Evolutionary conservation across 2,329 filamentous ascomycete genomes (phyloP), one percentile per base, ranked within the genome.

Genomic region (Fusarium pseudonygamai): DNA sequence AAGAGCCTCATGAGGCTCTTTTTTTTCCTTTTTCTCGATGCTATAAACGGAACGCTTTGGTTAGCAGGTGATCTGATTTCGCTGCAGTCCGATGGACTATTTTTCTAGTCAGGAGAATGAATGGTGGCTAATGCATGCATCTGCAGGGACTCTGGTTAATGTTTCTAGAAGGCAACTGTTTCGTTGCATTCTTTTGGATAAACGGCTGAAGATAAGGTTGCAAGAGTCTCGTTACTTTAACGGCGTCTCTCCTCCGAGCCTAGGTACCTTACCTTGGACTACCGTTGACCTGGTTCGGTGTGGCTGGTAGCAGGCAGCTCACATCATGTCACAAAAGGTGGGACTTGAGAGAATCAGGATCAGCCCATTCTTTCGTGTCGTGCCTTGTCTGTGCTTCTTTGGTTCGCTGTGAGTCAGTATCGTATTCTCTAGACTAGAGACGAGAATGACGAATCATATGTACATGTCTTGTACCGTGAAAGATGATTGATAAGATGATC

Each of bases 1-100:
- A 49, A 39, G 37, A 68, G 46, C 62, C 32, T 69, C 40, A 24
- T 43, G 50, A 40, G 59, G 50, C 50, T 69, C 65, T 36, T 53
- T 14, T 52, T 28, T 59, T 45, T 26, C 40, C 39, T 20, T 50
- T 28, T 59, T n/a, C n/a, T n/a, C 59, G 36, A 50, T 40, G 30
- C 24, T 47, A 43, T 57, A 34, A 46, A 34, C 43, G 55, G 39
- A 39, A 58, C 9, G 5, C 13, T 30, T 60, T 46, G 32, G 37
- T 20, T 37, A 50, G 24, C 63, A 59, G 59, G 52, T 65, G 67
- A 65, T 26, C 12, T 40, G 45, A 45, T 36, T 16, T 42, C 30
- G 59, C 45, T 69, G 40, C 53, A 66, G 32, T 46, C 53, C 18
- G 43, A 45, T 30, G 60, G 26, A 45, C 28, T 58, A 52, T 39